phyloP scores from a whole-genome alignment of 225 moss, liverwort and hornwort genomes.

The Pleurozium schreberi region DNA sequence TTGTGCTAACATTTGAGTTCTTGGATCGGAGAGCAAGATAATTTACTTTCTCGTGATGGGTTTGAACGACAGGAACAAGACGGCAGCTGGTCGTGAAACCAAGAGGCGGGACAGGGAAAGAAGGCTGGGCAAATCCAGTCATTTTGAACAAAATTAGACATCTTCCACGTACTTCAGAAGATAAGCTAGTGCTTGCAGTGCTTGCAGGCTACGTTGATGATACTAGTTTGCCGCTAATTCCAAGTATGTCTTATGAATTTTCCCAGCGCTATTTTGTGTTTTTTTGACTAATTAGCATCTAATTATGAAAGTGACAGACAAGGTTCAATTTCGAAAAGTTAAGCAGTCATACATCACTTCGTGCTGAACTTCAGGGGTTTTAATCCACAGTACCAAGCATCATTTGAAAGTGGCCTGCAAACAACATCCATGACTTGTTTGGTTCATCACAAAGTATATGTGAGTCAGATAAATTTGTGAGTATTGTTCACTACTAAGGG shows the following conservation, averaged over 20 bases:
- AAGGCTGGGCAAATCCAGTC: constrained; percentile 11
- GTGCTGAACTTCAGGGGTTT: background rate
- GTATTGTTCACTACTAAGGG: background rate
- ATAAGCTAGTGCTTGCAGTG: constrained; percentile 35
- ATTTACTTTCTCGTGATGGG: background rate
- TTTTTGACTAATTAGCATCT: background rate
- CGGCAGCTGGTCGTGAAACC: constrained; percentile 42
- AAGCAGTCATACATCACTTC: background rate
- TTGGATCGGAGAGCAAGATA: background rate
- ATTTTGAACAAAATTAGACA: constrained; percentile 8
- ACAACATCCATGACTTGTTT: background rate
- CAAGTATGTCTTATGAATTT: constrained; percentile 21
- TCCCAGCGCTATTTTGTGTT: background rate
- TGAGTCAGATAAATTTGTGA: background rate
- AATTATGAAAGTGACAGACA: background rate
- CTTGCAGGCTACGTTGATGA: constrained; percentile 35
- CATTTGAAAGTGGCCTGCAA: background rate
- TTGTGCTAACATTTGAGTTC: background rate
- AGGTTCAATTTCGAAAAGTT: background rate
- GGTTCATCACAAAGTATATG: background rate
- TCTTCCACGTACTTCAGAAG: constrained; percentile 43
- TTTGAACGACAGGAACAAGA: constrained; percentile 12
- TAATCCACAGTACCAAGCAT: background rate
- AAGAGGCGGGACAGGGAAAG: constrained; percentile 22
- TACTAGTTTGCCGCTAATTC: constrained; percentile 15